Conservation (phyloP, 2,329 filamentous ascomycete genomes). For the Fusarium sp. region DNA sequence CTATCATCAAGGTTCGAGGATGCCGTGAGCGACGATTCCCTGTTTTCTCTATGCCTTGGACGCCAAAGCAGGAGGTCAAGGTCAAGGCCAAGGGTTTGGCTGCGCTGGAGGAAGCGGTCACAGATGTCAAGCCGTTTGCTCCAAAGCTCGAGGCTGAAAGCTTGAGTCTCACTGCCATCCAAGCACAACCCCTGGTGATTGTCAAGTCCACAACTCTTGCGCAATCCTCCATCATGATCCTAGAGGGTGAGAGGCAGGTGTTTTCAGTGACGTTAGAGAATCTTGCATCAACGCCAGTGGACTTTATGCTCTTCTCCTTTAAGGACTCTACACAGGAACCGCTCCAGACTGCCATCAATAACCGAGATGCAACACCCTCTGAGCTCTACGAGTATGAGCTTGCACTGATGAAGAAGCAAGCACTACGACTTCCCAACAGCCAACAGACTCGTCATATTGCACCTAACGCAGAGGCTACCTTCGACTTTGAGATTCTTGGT, state of each 20-base stretch:
- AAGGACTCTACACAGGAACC: slow-evolving; percentile 86
- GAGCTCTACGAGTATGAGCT: slow-evolving; percentile 89
- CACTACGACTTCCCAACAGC: slow-evolving; percentile 65
- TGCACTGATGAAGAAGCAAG: slow-evolving; percentile 78
- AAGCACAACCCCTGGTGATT: slow-evolving; percentile 78
- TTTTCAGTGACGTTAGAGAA: slow-evolving; percentile 88
- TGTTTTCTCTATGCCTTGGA: slow-evolving; percentile 82
- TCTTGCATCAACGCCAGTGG: slow-evolving; percentile 76
- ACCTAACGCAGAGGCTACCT: slow-evolving; percentile 73
- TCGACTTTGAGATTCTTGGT: slow-evolving; percentile 85
- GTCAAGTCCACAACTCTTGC: slow-evolving; percentile 81
- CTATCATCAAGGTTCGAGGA: slow-evolving; percentile 79
- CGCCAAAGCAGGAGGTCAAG: slow-evolving; percentile 73
- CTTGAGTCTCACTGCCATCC: slow-evolving; percentile 78
- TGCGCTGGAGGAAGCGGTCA: slow-evolving; percentile 60
- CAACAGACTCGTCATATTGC: slow-evolving; percentile 68
- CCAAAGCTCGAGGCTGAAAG: slow-evolving; percentile 57
- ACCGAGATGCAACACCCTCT: slow-evolving; percentile 78
- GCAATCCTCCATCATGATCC: slow-evolving; percentile 88
- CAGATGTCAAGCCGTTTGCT: slow-evolving; percentile 49
- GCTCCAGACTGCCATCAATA: slow-evolving; percentile 77
- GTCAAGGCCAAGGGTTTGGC: slow-evolving; percentile 78
- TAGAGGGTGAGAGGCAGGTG: slow-evolving; percentile 84
- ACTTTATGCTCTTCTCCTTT: slow-evolving; percentile 88
- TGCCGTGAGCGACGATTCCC: slow-evolving; percentile 86